Evolutionary conservation across 2,329 filamentous ascomycete genomes (phyloP).

Genomic region (Aspergillus felis): DNA sequence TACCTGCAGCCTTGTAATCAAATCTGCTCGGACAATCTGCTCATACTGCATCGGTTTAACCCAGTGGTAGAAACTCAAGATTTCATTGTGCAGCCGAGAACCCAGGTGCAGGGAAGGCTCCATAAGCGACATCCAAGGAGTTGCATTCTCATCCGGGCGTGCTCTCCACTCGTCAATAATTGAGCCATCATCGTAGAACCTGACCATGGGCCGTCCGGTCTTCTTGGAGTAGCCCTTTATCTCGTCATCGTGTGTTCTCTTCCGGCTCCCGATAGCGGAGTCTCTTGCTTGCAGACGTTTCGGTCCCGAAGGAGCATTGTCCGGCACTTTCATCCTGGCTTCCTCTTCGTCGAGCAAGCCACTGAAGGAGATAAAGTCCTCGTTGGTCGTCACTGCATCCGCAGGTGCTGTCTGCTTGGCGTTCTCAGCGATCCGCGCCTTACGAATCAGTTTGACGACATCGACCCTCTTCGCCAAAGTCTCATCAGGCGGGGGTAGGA

Average conservation of each 20-base stretch:
- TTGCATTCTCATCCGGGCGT: conserved; percentile 37
- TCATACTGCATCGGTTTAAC: conserved; percentile 76
- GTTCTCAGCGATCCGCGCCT: conserved; percentile 65
- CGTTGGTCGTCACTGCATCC: conserved; percentile 54
- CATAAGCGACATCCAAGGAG: conserved; percentile 58
- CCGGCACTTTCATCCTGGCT: conserved; percentile 26
- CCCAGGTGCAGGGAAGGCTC: conserved; percentile 30
- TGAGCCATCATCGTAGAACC: conserved; percentile 48
- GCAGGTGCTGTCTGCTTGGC: conserved; percentile 47
- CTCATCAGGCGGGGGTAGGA: conserved; percentile 74
- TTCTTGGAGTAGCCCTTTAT: conserved; percentile 58
- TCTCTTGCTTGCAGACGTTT: conserved; percentile 31
- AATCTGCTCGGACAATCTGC: conserved; percentile 65
- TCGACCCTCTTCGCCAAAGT: conserved; percentile 72
- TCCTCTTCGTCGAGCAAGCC: conserved; percentile 56
- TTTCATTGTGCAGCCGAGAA: conserved; percentile 77
- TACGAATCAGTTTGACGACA: conserved; percentile 86
- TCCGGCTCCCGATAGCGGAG: conserved; percentile 60
- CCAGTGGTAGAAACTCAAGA: conserved; percentile 83
- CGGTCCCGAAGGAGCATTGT: conserved; percentile 36
- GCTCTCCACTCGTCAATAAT: conserved; percentile 54
- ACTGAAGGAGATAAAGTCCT: conserved; percentile 89
- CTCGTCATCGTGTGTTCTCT: conserved; percentile 69
- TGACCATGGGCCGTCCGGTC: conserved; percentile 50
- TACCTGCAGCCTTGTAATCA: conserved; percentile 65